Evolutionary conservation across 1,284 basidiomycete species (phyloP), one percentile per base, ranked within the genome.

Genomic region (Schizophyllum commune): DNA sequence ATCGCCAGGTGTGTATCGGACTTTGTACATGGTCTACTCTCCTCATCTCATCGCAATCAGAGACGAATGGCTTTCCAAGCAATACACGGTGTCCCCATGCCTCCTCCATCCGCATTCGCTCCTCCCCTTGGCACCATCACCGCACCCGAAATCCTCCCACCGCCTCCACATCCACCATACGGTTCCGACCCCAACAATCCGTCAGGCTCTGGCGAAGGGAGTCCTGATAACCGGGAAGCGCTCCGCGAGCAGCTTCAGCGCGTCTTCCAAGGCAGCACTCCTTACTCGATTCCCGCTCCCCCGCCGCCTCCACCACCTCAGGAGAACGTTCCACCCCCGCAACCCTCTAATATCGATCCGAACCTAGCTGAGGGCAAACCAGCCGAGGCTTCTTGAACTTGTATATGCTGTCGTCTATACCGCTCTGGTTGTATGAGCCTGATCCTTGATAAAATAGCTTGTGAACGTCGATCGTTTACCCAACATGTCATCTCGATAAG

Each of bases 21-120:
- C 58, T 58, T 52, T 54, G 51, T 47, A 47, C 9, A 3, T 3
- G 9, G 2, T 9, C 8, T 13, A 3, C 39, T 17, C 9, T 47
- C 54, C 55, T 60, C 57, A 32, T 27, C 27, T 27, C 27, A 27
- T 27, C 27, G 27, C 5, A 27, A 27, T 27, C 65, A 89, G 85
- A 83, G 86, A 59, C 83, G 83, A 6, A 72, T 86, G 66, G 84
- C 87, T 66, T 86, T 84, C 65, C 84, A 81, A 58, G 78, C 78
- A 11, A 79, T 76, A 27, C 77, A 79, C 63, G 79, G 74, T 51
- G 75, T 70, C 9, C 69, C 70, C 20, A 66, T 68, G 32, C 71
- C 71, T 33, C 68, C 75, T 62, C 70, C 75, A 64, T 62, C 68
- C 22, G 74, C 69, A 61, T 47, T 47, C 39, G 39, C 39, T 9